Percentiles rank a stretch among this genome's conserved stretches.
phyloP scores from a whole-genome alignment of 2,329 filamentous ascomycete species.

The Xylaria polymorpha region DNA sequence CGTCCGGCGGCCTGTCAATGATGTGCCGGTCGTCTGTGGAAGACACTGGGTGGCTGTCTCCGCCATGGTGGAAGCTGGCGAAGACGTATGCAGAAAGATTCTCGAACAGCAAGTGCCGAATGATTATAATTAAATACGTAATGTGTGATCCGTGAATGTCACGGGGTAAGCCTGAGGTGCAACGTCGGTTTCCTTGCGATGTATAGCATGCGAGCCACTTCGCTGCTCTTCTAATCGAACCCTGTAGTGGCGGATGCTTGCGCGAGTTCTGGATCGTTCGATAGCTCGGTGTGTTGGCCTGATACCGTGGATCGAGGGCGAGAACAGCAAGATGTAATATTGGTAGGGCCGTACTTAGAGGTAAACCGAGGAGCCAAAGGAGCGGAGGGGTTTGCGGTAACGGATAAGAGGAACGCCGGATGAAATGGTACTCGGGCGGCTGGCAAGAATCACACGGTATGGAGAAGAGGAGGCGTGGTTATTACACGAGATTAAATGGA shows the following conservation, averaged over 20 bases:
- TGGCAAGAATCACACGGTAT: constrained; percentile 9
- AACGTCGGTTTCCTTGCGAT: constrained; percentile 14
- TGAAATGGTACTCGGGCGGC: background rate
- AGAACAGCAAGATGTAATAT: background rate
- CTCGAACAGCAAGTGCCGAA: background rate
- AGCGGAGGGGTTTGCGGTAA: constrained; percentile 5
- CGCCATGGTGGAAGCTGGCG: constrained; percentile 39
- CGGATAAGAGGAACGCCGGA: background rate
- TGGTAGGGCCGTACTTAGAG: background rate
- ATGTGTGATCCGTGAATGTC: constrained; percentile 13
- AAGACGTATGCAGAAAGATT: constrained; percentile 7
- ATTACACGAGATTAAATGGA: constrained; percentile 12
- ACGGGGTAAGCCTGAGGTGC: constrained; percentile 26
- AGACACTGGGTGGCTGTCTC: constrained; percentile 45
- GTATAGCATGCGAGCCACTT: constrained; percentile 29
- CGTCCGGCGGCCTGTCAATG: constrained; percentile 44
- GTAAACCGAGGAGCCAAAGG: background rate
- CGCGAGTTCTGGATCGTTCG: constrained; percentile 8
- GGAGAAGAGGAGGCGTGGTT: constrained; percentile 1
- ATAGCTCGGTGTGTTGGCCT: constrained; percentile 7
- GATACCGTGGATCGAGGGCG: constrained; percentile 5
- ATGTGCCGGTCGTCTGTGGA: constrained; percentile 37
- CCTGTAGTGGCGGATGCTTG: constrained; percentile 9
- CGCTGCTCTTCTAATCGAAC: background rate
- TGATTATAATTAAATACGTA: constrained; percentile 3